phyloP scores from a whole-genome alignment of 352 stramenopile genomes.

The Pythium brassicae region DNA sequence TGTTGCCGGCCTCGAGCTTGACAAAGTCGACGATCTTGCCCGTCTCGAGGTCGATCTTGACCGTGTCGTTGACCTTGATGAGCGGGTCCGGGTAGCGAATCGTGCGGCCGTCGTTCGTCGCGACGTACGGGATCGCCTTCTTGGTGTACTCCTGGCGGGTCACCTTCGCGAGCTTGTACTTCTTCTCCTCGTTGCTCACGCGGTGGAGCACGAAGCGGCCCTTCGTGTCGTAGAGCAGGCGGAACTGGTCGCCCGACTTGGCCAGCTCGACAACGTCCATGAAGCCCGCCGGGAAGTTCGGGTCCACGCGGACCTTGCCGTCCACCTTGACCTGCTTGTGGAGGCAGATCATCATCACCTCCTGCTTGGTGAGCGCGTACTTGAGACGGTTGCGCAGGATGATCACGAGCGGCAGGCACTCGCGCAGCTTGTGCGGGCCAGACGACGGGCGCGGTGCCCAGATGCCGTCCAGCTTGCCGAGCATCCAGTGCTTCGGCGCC shows the following conservation, averaged over 20 bases:
- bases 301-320: slow-evolving; percentile 96
- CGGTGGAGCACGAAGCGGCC: slow-evolving; percentile 98
- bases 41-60: slow-evolving; percentile 98
- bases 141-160: slow-evolving; percentile 93
- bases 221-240: slow-evolving; percentile 98
- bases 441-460: slow-evolving; percentile 92
- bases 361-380: slow-evolving; percentile 98
- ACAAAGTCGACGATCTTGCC: slow-evolving; percentile 97
- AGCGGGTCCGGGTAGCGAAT: slow-evolving; percentile 98
- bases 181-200: slow-evolving; percentile 95
- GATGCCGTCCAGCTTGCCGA: slow-evolving; percentile 89
- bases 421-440: slow-evolving; percentile 97
- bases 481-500: slow-evolving; percentile 88
- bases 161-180: slow-evolving; percentile 99
- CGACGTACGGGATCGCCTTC: slow-evolving; percentile 98
- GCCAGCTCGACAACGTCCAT: slow-evolving; percentile 99
- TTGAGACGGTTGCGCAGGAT: slow-evolving; percentile 99
- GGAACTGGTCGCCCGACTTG: slow-evolving; percentile 97
- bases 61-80: slow-evolving; percentile 98
- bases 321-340: slow-evolving; percentile 99
- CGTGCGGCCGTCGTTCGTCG: slow-evolving; percentile 98
- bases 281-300: slow-evolving; percentile 98
- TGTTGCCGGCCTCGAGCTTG: slow-evolving; percentile 98
- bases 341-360: slow-evolving; percentile 99
- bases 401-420: slow-evolving; percentile 97